Evolutionary conservation across 2,329 filamentous ascomycete species (phyloP).

Genomic region (Aureobasidium sp.): DNA sequence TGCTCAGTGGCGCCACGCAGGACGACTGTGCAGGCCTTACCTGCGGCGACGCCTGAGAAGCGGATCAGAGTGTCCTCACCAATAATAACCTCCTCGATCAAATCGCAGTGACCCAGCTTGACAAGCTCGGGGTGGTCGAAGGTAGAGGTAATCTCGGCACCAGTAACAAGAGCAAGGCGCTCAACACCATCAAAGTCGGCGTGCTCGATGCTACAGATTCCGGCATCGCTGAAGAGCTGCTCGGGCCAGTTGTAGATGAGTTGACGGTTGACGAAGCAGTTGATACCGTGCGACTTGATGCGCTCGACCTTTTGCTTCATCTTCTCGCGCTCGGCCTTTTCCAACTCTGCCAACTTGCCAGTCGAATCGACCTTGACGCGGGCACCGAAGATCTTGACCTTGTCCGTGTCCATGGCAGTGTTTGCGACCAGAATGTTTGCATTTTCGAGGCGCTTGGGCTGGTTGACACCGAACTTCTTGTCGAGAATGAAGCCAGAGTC

Average conservation of each 20-base stretch:
- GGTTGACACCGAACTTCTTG: conserved; percentile 98
- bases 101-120: conserved; percentile 86
- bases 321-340: conserved; percentile 97
- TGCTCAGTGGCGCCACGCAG: conserved; percentile 94
- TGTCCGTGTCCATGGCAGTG: conserved; percentile 98
- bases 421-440: conserved; percentile 97
- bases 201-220: conserved; percentile 97
- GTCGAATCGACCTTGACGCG: conserved; percentile 94
- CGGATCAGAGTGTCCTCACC: conserved; percentile 96
- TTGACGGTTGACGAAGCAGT: conserved; percentile 99
- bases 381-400: conserved; percentile 98
- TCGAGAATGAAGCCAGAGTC: conserved; percentile 98
- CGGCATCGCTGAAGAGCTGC: conserved; percentile 94
- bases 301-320: conserved; percentile 99
- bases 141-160: conserved; percentile 92
- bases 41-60: conserved; percentile 91
- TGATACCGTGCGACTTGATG: conserved; percentile 98
- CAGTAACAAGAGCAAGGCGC: conserved; percentile 85
- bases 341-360: conserved; percentile 92
- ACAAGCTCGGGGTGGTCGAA: conserved; percentile 98
- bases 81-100: conserved; percentile 97
- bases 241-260: conserved; percentile 99
- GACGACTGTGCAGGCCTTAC: conserved; percentile 92
- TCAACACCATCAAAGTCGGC: conserved; percentile 98
- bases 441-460: conserved; percentile 94